Conservation (phyloP, 2,329 filamentous ascomycete species). For the Drechslerella coelobrocha region DNA sequence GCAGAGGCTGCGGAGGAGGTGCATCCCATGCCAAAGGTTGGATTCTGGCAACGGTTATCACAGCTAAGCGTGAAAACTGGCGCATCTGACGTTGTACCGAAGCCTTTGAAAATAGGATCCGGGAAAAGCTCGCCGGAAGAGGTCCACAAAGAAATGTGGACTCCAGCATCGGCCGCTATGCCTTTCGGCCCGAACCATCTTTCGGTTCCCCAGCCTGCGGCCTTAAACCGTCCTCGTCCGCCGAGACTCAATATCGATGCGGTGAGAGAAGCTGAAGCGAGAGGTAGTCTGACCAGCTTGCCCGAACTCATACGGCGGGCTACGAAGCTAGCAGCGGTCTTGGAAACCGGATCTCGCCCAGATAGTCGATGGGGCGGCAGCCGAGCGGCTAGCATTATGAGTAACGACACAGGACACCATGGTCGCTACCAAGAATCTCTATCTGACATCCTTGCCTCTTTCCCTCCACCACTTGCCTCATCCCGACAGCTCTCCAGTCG, state of each 20-base stretch:
- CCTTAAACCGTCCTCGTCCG: constrained; percentile 61
- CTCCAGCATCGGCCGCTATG: neutral
- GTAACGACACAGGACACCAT: constrained; percentile 55
- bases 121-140: constrained; percentile 34
- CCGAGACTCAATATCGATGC: constrained; percentile 82
- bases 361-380: constrained; percentile 61
- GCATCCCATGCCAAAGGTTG: constrained; percentile 32
- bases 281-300: constrained; percentile 89
- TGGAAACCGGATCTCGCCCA: constrained; percentile 78
- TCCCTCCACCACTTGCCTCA: constrained; percentile 65
- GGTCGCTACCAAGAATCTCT: constrained; percentile 64
- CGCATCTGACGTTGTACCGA: constrained; percentile 26
- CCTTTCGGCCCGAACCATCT: constrained; percentile 18
- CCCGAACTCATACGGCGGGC: constrained; percentile 89
- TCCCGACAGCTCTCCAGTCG: constrained; percentile 44
- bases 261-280: constrained; percentile 78
- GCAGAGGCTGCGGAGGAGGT: constrained; percentile 36
- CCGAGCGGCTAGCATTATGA: constrained; percentile 51
- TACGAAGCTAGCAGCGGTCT: constrained; percentile 82
- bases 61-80: constrained; percentile 23
- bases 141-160: neutral
- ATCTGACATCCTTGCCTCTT: constrained; percentile 70
- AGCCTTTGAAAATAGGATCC: constrained; percentile 21
- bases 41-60: constrained; percentile 46
- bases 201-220: constrained; percentile 17